Conservation (phyloP, 495 filamentous ascomycete species). For the Xylaria longipes region DNA sequence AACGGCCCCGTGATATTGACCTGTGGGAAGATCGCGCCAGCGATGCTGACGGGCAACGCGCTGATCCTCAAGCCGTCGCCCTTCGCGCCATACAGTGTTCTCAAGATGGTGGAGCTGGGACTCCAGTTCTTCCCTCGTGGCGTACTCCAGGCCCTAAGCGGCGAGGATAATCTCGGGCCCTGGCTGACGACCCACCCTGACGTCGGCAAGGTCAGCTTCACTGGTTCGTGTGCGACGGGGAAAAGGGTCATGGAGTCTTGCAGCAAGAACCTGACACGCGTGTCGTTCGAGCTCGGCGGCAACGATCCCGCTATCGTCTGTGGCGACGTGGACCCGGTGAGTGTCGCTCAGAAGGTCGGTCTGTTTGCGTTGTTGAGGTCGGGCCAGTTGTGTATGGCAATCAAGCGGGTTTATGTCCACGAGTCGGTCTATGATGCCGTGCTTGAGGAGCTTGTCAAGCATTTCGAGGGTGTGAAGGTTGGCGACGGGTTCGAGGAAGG, state of each 20-base stretch:
- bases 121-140: constrained; percentile 15
- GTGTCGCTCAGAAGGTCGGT: constrained; percentile 56
- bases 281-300: constrained; percentile 65
- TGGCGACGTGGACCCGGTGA: constrained; percentile 63
- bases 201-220: constrained; percentile 67
- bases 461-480: constrained; percentile 50
- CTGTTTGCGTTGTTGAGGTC: constrained; percentile 57
- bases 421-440: constrained; percentile 62
- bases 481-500: constrained; percentile 26
- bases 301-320: constrained; percentile 66
- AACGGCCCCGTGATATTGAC: constrained; percentile 56
- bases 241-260: constrained; percentile 61
- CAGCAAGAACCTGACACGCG: constrained; percentile 60
- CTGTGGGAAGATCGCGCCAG: constrained; percentile 51
- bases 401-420: constrained; percentile 66
- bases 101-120: constrained; percentile 19
- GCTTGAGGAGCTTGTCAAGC: constrained; percentile 52
- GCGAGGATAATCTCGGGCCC: neutral
- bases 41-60: constrained; percentile 53
- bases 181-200: constrained; percentile 25
- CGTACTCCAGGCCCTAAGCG: constrained; percentile 8
- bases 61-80: constrained; percentile 16
- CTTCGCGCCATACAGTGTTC: neutral
- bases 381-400: constrained; percentile 64
- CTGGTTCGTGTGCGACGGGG: constrained; percentile 61